phyloP scores from a whole-genome alignment of 345 rosid genomes.

The Citrus unshiu region DNA sequence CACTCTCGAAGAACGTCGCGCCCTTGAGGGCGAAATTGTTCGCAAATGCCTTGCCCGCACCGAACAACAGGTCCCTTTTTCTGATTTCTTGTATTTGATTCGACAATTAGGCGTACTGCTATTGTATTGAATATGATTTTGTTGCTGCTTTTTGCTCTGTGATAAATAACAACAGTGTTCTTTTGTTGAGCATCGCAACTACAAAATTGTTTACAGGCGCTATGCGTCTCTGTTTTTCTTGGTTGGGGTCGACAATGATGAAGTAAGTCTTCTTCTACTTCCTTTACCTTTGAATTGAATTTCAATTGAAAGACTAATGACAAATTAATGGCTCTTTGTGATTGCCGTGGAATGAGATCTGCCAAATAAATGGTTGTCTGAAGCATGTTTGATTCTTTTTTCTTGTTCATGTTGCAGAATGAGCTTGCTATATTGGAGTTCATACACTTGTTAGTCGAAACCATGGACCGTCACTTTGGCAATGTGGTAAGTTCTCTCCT shows the following conservation, averaged over 20 bases:
- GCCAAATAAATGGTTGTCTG: not conserved
- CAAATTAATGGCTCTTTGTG: no score
- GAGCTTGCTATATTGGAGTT: conserved; percentile 94
- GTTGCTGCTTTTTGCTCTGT: not conserved
- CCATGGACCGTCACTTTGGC: conserved; percentile 98
- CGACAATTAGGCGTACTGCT: not conserved
- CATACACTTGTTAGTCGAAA: conserved; percentile 93
- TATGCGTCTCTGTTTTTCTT: conserved; percentile 94
- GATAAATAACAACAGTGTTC: conserved; percentile 60
- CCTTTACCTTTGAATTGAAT: not conserved
- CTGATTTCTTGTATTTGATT: not conserved
- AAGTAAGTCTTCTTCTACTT: conserved; percentile 41
- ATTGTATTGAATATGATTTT: not conserved
- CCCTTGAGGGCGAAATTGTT: conserved; percentile 98
- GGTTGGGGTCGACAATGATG: conserved; percentile 95
- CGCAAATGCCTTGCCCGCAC: conserved; percentile 98
- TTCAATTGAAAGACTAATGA: no score
- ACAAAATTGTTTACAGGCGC: conserved; percentile 92
- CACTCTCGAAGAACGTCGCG: conserved; percentile 94
- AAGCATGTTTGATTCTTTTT: not conserved
- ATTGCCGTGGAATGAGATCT: no score
- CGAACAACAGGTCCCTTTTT: conserved; percentile 71
- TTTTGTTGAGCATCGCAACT: conserved; percentile 95
- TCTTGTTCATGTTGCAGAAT: conserved; percentile 39
- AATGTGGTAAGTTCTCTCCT: conserved; percentile 63